Evolutionary conservation across 2,329 filamentous ascomycete species (phyloP), one percentile per base, ranked within the genome.

Genomic region (Cladobotryum protrusum): DNA sequence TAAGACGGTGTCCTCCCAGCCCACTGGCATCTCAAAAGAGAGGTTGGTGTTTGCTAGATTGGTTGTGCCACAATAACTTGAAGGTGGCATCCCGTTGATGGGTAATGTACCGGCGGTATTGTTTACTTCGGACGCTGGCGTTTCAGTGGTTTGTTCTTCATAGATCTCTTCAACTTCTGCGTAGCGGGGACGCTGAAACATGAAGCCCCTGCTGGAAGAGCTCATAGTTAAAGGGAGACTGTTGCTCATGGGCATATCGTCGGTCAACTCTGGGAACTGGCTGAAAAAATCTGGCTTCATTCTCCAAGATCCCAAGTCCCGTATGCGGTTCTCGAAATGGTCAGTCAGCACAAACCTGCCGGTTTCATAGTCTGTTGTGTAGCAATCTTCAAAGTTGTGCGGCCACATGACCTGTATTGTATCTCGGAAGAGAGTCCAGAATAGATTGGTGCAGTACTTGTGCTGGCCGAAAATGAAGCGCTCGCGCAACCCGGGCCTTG

Each of bases 401-500:
- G 57, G 54, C 62, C 62, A 65, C 7, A 56, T 49, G 1, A 64
- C 43, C 7, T 54, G 61, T 3, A 65, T 19, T 24, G 53, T 58
- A 1, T 50, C 19, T 1, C 51, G 48, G 12, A 64, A 58, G 1
- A 62, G 50, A 1, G 61, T 54, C 61, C 62, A 64, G 46, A 64
- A 64, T 1, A 52, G 29, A 45, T 65, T 64, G 14, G 51, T 56
- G 24, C 62, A 65, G 49, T 65, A 64, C 15, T 54, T 56, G n/a
- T 64, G 62, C 11, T 64, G 59, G 1, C 52, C 53, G 39, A 65
- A 65, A 0, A 64, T 52, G 34, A 64, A 62, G 3, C 62, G 61
- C 24, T 64, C 62, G 12, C 62, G 52, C 0, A 64, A 17, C 2
- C 62, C 62, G 0, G 62, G 62, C 62, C 62, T 64, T 6, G 8